phyloP scores from a whole-genome alignment of 306 rosid species.

The Dryas drummondii region DNA sequence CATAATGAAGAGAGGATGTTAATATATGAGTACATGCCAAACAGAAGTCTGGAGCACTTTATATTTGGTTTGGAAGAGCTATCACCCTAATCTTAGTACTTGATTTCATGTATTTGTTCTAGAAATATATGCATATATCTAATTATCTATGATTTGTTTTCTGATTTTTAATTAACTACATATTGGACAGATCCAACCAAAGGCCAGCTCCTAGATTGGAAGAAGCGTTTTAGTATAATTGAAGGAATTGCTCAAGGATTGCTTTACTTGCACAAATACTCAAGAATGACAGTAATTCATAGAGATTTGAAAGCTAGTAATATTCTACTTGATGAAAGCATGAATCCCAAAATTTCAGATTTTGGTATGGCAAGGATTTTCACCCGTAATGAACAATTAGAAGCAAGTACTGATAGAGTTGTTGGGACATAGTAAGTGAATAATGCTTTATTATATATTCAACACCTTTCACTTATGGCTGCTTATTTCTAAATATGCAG shows the following conservation, averaged over 20 bases:
- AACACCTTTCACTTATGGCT: neutral
- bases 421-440: slow-evolving; percentile 5
- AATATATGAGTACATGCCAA: slow-evolving; percentile 11
- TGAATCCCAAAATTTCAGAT: slow-evolving; percentile 16
- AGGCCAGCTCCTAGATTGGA: slow-evolving; percentile 10
- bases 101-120: neutral
- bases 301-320: slow-evolving; percentile 16
- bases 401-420: neutral
- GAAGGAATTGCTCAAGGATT: slow-evolving; percentile 14
- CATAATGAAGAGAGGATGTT: slow-evolving; percentile 8
- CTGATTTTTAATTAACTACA: neutral
- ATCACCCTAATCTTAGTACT: neutral
- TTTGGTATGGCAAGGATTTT: slow-evolving; percentile 19
- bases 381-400: neutral
- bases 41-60: slow-evolving; percentile 2
- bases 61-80: neutral
- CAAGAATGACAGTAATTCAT: slow-evolving; percentile 9
- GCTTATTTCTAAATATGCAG: neutral
- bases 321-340: slow-evolving; percentile 11
- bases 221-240: neutral
- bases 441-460: neutral
- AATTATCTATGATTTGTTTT: no score
- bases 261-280: slow-evolving; percentile 10
- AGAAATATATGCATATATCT: neutral
- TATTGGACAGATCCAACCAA: neutral